phyloP scores from a whole-genome alignment of 2,329 filamentous ascomycete species.

The Trichoderma pleuroti region DNA sequence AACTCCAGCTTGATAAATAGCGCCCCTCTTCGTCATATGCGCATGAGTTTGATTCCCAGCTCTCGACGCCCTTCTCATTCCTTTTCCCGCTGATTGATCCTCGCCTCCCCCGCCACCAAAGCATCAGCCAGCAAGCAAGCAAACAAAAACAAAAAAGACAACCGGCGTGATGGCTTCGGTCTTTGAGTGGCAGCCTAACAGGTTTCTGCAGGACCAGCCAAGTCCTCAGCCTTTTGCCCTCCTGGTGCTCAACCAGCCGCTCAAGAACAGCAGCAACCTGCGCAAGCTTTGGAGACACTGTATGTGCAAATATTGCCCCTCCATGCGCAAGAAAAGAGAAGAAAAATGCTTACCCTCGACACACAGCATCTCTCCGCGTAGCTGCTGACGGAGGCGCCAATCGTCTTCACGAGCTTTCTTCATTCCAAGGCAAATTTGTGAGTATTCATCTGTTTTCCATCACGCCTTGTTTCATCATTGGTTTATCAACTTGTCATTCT shows the following conservation, averaged over 20 bases:
- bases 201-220: slow-evolving; percentile 35
- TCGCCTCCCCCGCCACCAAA: neutral
- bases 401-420: slow-evolving; percentile 53
- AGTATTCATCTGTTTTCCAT: slow-evolving; percentile 15
- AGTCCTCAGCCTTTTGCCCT: slow-evolving; percentile 40
- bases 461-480: neutral
- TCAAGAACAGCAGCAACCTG: slow-evolving; percentile 44
- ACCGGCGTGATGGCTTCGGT: slow-evolving; percentile 24
- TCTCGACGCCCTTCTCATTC: neutral
- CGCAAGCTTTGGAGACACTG: slow-evolving; percentile 49
- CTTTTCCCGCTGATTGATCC: neutral
- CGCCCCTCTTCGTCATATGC: neutral
- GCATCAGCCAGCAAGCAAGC: neutral
- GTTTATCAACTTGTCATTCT: neutral
- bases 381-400: slow-evolving; percentile 94
- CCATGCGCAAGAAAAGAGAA: neutral
- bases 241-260: slow-evolving; percentile 51
- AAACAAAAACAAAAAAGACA: neutral
- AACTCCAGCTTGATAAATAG: neutral
- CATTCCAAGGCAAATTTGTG: slow-evolving; percentile 43
- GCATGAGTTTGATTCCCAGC: neutral
- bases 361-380: slow-evolving; percentile 60
- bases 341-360: neutral
- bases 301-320: slow-evolving; percentile 27
- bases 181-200: slow-evolving; percentile 41